These are phyloP conservation scores for Chlorella sp. DNA, from an alignment of 139 green algal species.

Conservation along the genomic window DNA sequence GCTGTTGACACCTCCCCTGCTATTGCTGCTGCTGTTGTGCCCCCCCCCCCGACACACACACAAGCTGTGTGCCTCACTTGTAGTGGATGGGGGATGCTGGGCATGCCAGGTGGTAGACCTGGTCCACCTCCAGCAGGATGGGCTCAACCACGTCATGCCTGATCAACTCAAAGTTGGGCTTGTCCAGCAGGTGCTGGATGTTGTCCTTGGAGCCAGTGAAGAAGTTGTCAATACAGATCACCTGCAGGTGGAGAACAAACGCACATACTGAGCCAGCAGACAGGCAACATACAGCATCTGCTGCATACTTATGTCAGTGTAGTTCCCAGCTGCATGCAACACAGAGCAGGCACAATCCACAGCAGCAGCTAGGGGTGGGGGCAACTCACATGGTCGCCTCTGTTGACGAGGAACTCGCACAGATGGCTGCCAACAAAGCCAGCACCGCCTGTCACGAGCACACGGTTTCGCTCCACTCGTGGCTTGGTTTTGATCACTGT, in stretches of 20 bases:
- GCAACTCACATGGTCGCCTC: slow-evolving; percentile 83
- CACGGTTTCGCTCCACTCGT: slow-evolving; percentile 66
- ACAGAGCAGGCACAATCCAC: no score
- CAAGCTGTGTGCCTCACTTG: no score
- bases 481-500: slow-evolving; percentile 82
- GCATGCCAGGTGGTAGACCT: slow-evolving; percentile 98
- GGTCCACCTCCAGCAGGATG: slow-evolving; percentile 95
- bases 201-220: slow-evolving; percentile 98
- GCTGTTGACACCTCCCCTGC: no score
- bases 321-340: background rate
- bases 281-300: background rate
- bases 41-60: no score
- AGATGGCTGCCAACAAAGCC: slow-evolving; percentile 96
- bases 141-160: slow-evolving; percentile 94
- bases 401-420: slow-evolving; percentile 84
- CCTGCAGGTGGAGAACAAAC: slow-evolving; percentile 45
- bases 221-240: slow-evolving; percentile 98
- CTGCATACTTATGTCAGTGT: background rate
- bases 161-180: slow-evolving; percentile 95
- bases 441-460: slow-evolving; percentile 92
- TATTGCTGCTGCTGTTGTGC: no score
- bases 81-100: slow-evolving; percentile 98
- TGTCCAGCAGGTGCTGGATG: slow-evolving; percentile 80
- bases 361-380: no score
- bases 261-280: background rate